Evolutionary conservation across 495 filamentous ascomycete species (phyloP).

Genomic region (Penicillium nucicola): DNA sequence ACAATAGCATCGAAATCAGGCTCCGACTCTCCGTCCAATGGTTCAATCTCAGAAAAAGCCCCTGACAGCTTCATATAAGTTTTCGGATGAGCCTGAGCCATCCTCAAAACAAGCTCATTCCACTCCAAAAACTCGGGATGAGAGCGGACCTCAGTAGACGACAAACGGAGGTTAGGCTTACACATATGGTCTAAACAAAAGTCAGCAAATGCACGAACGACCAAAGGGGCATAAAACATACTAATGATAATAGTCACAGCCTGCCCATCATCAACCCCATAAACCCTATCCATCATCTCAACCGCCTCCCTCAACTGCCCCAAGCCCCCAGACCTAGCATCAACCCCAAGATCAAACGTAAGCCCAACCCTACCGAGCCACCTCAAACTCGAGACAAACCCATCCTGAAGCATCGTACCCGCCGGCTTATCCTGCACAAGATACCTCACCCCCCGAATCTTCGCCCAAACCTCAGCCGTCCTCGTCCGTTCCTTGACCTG

Average conservation of each 20-base stretch:
- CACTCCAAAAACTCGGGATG: conserved; percentile 58
- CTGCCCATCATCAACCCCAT: conserved; percentile 57
- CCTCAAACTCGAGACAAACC: conserved; percentile 67
- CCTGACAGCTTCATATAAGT: conserved; percentile 91
- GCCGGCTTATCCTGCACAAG: conserved; percentile 72
- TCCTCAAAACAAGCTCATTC: conserved; percentile 35
- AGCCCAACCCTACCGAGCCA: conserved; percentile 59
- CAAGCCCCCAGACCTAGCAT: conserved; percentile 64
- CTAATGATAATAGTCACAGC: conserved; percentile 65
- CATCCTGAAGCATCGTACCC: conserved; percentile 55
- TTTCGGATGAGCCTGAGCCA: conserved; percentile 49
- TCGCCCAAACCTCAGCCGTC: conserved; percentile 40
- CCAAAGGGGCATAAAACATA: conserved; percentile 28
- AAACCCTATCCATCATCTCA: conserved; percentile 65
- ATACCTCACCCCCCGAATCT: conserved; percentile 72
- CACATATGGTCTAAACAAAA: conserved; percentile 69
- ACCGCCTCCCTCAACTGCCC: conserved; percentile 70
- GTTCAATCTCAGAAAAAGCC: conserved; percentile 68
- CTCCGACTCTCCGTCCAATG: conserved; percentile 32
- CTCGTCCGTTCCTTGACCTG: conserved; percentile 32
- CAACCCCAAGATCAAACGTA: conserved; percentile 79
- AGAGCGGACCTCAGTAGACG: conserved; percentile 36
- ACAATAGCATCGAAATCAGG: conserved; percentile 40
- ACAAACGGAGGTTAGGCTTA: conserved; percentile 69
- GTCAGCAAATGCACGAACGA: conserved; percentile 1